phyloP scores from a whole-genome alignment of 2,329 filamentous ascomycete genomes.

The Aspergillus eucalypticola region DNA sequence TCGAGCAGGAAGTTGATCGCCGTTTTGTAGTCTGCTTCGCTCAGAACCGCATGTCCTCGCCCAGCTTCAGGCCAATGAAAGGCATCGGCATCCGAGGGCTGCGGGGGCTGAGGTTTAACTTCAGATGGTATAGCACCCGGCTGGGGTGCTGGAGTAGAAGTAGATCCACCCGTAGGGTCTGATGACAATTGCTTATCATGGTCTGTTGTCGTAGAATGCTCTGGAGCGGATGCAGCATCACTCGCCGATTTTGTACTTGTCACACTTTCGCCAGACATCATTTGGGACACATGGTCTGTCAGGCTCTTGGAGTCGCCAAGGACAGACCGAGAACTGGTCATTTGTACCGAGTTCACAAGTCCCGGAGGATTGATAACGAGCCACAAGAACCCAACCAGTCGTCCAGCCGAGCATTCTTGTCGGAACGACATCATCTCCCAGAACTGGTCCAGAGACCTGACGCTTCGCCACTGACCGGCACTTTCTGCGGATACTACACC shows the following conservation, averaged over 20 bases:
- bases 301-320: slow-evolving; percentile 11
- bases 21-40: slow-evolving; percentile 42
- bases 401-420: slow-evolving; percentile 91
- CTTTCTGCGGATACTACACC: slow-evolving; percentile 45
- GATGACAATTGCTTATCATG: not conserved
- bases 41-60: slow-evolving; percentile 39
- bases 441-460: slow-evolving; percentile 83
- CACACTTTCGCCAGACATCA: not conserved
- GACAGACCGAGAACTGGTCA: slow-evolving; percentile 28
- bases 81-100: slow-evolving; percentile 22
- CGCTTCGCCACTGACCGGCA: slow-evolving; percentile 75
- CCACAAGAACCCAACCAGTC: slow-evolving; percentile 94
- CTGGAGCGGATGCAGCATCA: not conserved
- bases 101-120: not conserved
- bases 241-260: not conserved
- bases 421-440: slow-evolving; percentile 99
- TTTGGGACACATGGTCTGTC: not conserved
- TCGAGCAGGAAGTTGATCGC: slow-evolving; percentile 43
- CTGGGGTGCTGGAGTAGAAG: not conserved
- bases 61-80: slow-evolving; percentile 39
- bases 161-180: not conserved
- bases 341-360: slow-evolving; percentile 37
- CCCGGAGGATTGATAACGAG: slow-evolving; percentile 71
- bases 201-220: not conserved
- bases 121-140: not conserved